A percentile compares a stretch with the other conserved stretches of the same genome.
Evolutionary conservation across 2,329 filamentous ascomycete genomes (phyloP).

Genomic region (Aureobasidium subglaciale): DNA sequence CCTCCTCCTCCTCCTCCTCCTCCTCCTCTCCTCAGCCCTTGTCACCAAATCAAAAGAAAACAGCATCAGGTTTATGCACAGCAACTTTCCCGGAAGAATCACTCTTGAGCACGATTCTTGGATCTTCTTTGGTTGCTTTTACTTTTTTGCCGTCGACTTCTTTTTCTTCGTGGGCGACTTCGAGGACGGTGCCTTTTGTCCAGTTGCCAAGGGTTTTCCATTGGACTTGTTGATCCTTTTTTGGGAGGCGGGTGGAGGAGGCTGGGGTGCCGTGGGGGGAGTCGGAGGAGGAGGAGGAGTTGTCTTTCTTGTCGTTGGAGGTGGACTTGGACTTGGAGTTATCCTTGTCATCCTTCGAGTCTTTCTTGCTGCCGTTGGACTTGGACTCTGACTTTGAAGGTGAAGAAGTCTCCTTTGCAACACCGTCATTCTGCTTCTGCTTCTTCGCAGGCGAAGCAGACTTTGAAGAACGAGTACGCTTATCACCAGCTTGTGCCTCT

Average conservation of each 20-base stretch:
- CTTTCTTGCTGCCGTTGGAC: conserved; percentile 3
- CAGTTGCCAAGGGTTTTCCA: conserved; percentile 36
- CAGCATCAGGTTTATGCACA: conserved; percentile 38
- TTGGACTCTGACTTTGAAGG: conserved; percentile 5
- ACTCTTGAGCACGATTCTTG: conserved; percentile 36
- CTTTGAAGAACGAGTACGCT: conserved; percentile 21
- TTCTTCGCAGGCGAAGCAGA: conserved; percentile 28
- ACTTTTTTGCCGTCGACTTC: conserved; percentile 36
- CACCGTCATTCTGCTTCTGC: conserved; percentile 25
- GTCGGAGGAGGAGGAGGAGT: too few species aligned
- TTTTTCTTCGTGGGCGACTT: conserved; percentile 36
- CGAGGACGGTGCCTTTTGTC: conserved; percentile 36
- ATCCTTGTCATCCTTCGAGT: neutral
- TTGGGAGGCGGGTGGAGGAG: conserved; percentile 31
- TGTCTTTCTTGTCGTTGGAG: conserved; percentile 7
- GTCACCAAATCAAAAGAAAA: conserved; percentile 30
- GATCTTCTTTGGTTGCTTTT: conserved; percentile 37
- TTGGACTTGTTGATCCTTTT: conserved; percentile 35
- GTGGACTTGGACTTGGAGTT: conserved; percentile 7
- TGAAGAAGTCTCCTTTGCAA: conserved; percentile 18
- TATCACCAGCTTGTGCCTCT: conserved; percentile 19
- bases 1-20: neutral
- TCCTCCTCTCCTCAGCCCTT: conserved; percentile 24
- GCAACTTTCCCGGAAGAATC: conserved; percentile 34
- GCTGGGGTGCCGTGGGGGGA: conserved; percentile 27